Evolutionary conservation across 768 basidiomycete species (phyloP).

Genomic region (Mycena albidolilacea): DNA sequence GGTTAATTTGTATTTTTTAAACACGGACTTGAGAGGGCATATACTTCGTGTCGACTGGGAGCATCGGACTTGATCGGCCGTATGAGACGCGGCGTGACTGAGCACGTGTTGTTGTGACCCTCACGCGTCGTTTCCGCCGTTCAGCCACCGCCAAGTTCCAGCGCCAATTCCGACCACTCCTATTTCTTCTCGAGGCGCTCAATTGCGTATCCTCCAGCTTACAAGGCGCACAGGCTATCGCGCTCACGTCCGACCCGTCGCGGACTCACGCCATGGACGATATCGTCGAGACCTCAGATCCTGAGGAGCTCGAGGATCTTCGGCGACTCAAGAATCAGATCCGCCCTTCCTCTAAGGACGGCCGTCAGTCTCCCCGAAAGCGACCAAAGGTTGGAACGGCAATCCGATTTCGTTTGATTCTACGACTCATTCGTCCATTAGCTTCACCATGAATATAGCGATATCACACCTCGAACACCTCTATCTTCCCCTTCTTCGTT

Average conservation of each 20-base stretch:
- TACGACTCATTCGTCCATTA: slow-evolving; percentile 2
- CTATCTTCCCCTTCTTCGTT: slow-evolving; percentile 9
- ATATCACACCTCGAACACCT: slow-evolving; percentile 12
- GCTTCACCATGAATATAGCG: slow-evolving; percentile 32
- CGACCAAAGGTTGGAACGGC: slow-evolving; percentile 28
- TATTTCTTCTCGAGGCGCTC: too few relatives aligned
- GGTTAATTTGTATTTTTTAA: slow-evolving; percentile 34
- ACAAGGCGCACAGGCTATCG: too few relatives aligned
- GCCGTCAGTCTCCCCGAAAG: slow-evolving; percentile 27
- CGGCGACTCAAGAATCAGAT: slow-evolving; percentile 31
- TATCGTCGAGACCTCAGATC: slow-evolving; percentile 74
- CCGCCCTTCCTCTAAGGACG: slow-evolving; percentile 12
- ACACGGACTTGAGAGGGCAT: slow-evolving; percentile 16
- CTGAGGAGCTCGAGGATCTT: slow-evolving; percentile 70
- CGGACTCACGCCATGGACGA: slow-evolving; percentile 50
- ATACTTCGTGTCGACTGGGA: background rate
- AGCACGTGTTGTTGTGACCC: background rate
- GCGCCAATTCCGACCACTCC: too few relatives aligned
- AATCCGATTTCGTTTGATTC: background rate
- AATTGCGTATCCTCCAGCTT: too few relatives aligned
- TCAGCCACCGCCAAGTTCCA: background rate
- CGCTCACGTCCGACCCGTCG: too few relatives aligned
- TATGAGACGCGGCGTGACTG: background rate
- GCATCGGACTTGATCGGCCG: too few relatives aligned
- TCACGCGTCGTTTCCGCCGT: background rate